These are phyloP conservation scores for Teratosphaeria viscida DNA, from an alignment of 2,329 filamentous ascomycete species.

Conservation along the genomic window DNA sequence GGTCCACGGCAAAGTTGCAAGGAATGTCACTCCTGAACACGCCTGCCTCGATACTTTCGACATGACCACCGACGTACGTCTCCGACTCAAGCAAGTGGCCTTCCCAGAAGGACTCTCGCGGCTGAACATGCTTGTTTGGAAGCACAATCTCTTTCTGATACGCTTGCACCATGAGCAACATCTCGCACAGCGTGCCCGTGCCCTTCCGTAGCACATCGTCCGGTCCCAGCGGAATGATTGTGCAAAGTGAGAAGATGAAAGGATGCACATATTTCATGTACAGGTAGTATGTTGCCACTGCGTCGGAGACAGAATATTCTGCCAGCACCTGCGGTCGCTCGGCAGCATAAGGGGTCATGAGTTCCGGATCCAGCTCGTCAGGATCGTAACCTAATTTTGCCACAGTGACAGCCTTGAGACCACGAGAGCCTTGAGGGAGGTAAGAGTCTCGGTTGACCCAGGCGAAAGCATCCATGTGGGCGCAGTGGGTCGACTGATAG, in stretches of 20 bases:
- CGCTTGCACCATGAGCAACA: slow-evolving; percentile 97
- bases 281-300: slow-evolving; percentile 94
- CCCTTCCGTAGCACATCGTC: slow-evolving; percentile 92
- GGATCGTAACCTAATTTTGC: slow-evolving; percentile 97
- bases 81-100: slow-evolving; percentile 93
- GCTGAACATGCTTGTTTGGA: slow-evolving; percentile 89
- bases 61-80: slow-evolving; percentile 95
- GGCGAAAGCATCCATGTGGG: slow-evolving; percentile 97
- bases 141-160: slow-evolving; percentile 85
- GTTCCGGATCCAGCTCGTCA: slow-evolving; percentile 90
- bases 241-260: slow-evolving; percentile 97
- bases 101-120: slow-evolving; percentile 90
- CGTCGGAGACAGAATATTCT: slow-evolving; percentile 97
- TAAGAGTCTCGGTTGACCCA: slow-evolving; percentile 99
- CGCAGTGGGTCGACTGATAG: slow-evolving; percentile 90
- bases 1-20: slow-evolving; percentile 84
- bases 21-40: slow-evolving; percentile 95
- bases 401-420: slow-evolving; percentile 92
- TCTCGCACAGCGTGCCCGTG: slow-evolving; percentile 97
- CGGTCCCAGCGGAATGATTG: slow-evolving; percentile 83
- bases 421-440: slow-evolving; percentile 90
- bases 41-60: slow-evolving; percentile 97
- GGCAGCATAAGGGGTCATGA: slow-evolving; percentile 83
- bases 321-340: slow-evolving; percentile 89
- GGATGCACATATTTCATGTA: slow-evolving; percentile 99